Conservation (phyloP, 2,329 filamentous ascomycete genomes). For the Cladophialophora carrionii region DNA sequence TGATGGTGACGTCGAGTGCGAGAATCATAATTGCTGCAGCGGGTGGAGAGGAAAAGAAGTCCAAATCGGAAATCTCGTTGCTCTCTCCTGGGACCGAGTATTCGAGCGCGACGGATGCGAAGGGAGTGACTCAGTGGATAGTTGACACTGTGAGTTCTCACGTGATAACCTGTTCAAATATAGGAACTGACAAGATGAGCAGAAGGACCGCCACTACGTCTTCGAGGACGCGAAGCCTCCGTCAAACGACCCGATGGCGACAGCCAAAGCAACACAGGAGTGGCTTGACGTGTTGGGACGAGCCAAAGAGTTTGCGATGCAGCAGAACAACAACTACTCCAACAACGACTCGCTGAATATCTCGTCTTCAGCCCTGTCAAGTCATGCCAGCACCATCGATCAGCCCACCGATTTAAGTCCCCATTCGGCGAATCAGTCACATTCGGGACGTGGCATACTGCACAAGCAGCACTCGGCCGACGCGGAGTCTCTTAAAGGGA, state of each 20-base stretch:
- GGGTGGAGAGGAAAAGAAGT: conserved; percentile 92
- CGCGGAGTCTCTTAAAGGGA: conserved; percentile 60
- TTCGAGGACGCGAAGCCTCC: conserved; percentile 91
- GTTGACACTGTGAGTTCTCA: conserved; percentile 80
- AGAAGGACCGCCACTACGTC: conserved; percentile 87
- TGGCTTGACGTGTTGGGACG: conserved; percentile 90
- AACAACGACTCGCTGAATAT: conserved; percentile 69
- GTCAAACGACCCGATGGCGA: conserved; percentile 63
- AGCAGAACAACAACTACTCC: conserved; percentile 66
- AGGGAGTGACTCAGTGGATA: conserved; percentile 84
- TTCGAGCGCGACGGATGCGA: conserved; percentile 80
- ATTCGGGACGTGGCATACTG: conserved; percentile 52
- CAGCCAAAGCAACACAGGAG: conserved; percentile 75
- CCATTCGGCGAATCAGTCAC: conserved; percentile 36
- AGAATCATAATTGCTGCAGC: conserved; percentile 87
- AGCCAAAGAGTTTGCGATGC: conserved; percentile 77
- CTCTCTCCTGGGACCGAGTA: conserved; percentile 74
- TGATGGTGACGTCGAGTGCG: conserved; percentile 91
- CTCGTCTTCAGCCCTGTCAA: conserved; percentile 72
- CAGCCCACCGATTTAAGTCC: conserved; percentile 46
- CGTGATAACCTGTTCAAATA: conserved; percentile 11
- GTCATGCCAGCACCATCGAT: conserved; percentile 55
- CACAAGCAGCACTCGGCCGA: conserved; percentile 52
- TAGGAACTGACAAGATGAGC: conserved; percentile 41
- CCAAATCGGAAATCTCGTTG: conserved; percentile 89